Percentiles rank a stretch among this genome's conserved stretches.
phyloP scores from a whole-genome alignment of 2,329 filamentous ascomycete species.

The Didymella glomerata region DNA sequence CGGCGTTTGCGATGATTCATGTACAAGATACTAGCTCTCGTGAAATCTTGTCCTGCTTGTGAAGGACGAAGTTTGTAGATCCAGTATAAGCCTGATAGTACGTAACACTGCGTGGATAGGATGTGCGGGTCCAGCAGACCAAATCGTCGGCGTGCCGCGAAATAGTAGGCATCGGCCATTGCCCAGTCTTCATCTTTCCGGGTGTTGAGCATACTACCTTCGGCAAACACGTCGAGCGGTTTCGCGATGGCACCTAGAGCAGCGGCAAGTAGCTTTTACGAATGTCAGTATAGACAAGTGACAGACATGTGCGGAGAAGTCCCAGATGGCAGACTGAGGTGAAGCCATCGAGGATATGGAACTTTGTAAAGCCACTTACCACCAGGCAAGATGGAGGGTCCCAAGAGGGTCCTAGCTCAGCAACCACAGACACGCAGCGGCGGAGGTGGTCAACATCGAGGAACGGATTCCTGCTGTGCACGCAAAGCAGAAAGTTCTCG shows the following conservation, averaged over 20 bases:
- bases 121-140: background rate
- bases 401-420: background rate
- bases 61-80: background rate
- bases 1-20: conserved; percentile 1
- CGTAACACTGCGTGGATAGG: background rate
- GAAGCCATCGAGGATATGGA: no score
- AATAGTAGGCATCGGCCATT: background rate
- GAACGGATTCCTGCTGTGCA: background rate
- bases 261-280: background rate
- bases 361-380: background rate
- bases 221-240: background rate
- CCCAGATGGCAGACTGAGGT: background rate
- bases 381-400: background rate
- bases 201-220: background rate
- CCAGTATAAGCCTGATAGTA: background rate
- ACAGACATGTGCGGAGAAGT: background rate
- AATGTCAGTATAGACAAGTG: background rate
- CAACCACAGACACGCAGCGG: background rate
- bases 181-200: background rate
- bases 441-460: background rate
- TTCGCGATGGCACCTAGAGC: background rate
- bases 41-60: background rate
- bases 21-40: conserved; percentile 1
- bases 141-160: background rate
- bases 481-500: background rate